Base-by-base conservation (phyloP, 305 asterid genomes). In the Coffea humblotiana region DNA sequence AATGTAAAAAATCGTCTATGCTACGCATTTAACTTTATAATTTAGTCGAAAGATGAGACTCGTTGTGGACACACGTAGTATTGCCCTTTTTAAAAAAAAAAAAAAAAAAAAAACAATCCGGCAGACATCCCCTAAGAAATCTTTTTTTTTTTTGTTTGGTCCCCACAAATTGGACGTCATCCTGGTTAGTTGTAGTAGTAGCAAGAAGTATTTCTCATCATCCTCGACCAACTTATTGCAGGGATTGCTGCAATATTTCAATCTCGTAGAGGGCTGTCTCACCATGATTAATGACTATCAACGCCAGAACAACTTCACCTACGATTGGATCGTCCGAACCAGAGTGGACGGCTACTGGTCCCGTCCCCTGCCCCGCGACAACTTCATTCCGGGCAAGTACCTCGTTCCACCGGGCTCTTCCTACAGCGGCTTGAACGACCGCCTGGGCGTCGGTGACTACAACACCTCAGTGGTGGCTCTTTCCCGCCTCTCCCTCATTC, bases 261-360 rank as follows among this genome's bases (percentile, higher is more conserved):
- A 85, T 73, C 92, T 95, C 6, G 99, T 95, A 12, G 97, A 95
- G 54, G 97, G 98, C 3, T 95, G 99, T 83, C 83, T 95, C 64
- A 88, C 88, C 8, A 85, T 93, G 95, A 93, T 95, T 78, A 80
- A 82, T 35, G 83, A 83, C 0, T 78, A 92, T 83, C 97, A 95
- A 88, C 77, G 79, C 75, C 77, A 83, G 82, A 88, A 89, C 88
- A 90, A 88, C 86, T 93, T 95, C 89, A 93, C 93, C 32, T 93
- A 95, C 47, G 95, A 95, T 68, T 95, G 98, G 98, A 86, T 95
- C 11, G 83, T 95, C 81, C 94, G 98, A 48, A 93, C 97, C 75
- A 83, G 99, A 52, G 99, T 95, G 0, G 99, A 95, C 52, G 92
- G 97, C 19, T 95, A 88, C 84, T 95, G 99, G 99, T 88, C 97